phyloP scores from a whole-genome alignment of 2,329 filamentous ascomycete genomes.

The Chaetomium globosum region DNA sequence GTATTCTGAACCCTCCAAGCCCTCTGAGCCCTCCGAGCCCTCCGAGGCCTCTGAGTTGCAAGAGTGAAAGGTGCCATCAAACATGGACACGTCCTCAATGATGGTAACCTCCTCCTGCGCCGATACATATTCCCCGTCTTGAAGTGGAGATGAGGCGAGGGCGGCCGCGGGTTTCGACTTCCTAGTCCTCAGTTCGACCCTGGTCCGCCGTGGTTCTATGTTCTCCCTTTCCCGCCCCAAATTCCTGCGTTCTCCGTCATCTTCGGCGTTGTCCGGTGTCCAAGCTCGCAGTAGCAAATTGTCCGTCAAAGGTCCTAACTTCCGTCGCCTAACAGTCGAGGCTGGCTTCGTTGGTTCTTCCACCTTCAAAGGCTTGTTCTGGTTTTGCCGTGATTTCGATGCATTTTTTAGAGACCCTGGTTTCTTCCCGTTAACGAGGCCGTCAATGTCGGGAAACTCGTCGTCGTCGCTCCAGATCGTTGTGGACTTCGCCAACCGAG shows the following conservation, averaged over 20 bases:
- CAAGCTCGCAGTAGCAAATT: slow-evolving; percentile 36
- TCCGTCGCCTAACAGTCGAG: slow-evolving; percentile 34
- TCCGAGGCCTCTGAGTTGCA: slow-evolving; percentile 25
- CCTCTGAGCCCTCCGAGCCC: no score
- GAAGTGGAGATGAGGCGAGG: slow-evolving; percentile 14
- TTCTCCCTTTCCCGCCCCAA: slow-evolving; percentile 9
- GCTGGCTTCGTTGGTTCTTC: slow-evolving; percentile 22
- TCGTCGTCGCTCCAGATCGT: slow-evolving; percentile 29
- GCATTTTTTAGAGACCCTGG: background rate
- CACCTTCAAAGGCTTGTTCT: background rate
- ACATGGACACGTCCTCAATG: slow-evolving; percentile 32
- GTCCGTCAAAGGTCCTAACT: slow-evolving; percentile 30
- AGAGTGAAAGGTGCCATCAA: slow-evolving; percentile 30
- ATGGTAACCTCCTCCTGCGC: slow-evolving; percentile 35
- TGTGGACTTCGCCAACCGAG: slow-evolving; percentile 19
- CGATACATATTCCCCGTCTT: slow-evolving; percentile 31
- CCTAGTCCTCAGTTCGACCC: slow-evolving; percentile 32
- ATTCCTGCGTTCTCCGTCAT: background rate
- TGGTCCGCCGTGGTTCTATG: slow-evolving; percentile 15
- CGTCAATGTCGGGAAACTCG: slow-evolving; percentile 33
- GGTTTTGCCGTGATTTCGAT: background rate
- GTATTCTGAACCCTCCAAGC: slow-evolving; percentile 15
- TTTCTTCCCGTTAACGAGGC: slow-evolving; percentile 19
- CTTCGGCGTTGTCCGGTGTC: slow-evolving; percentile 27
- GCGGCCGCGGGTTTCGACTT: slow-evolving; percentile 20